Base-by-base conservation (phyloP, 768 basidiomycete genomes). In the Fistulinella prunicolor region DNA sequence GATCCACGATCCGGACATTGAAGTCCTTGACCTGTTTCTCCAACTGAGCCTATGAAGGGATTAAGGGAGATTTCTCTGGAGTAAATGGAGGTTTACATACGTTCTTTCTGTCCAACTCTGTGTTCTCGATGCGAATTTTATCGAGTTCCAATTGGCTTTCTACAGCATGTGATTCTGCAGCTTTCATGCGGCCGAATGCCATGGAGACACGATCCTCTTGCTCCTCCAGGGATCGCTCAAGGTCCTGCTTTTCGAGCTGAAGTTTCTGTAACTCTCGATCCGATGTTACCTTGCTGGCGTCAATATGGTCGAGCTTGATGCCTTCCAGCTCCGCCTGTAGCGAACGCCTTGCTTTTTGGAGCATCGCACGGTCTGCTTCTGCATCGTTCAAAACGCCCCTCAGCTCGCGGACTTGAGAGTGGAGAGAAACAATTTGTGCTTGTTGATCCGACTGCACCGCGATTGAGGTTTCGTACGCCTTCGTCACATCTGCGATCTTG, bases 11-110 rank as follows among this genome's bases (percentile, higher is more conserved):
- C 34, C 83, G 85, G 35, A 89, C 78, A 51, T 90, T 89, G 26
- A 92, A 69, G 43, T 92, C 91, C 60, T 90, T 91, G 61, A 87
- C 75, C 60, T 89, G 86, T 61, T 89, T 92, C 71, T 93, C 89
- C 16, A 94, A 73, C 53, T 76, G 81, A 10, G 87, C 88, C 91
- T 94, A 50, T 24, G 14, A 22, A 10, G 2, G 5, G 5, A 34
- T 37, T 55, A 23, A 54, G 42, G 22, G 32, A 16, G 30, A 20
- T 9, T 14, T 26, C 16, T 23, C 42, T n/a, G 9, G 8, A 35
- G 19, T 30, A 38, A 22, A 17, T 19, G 34, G 17, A 14, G n/a
- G 26, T 38, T 16, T 7, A 56, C 72, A 55, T 55, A 91, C 90
- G 59, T 93, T 94, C 40, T 78, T 69, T 61, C 81, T 81, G 50